Base-by-base conservation (phyloP, 2,329 filamentous ascomycete genomes). In the Rhynchosporium secalis region DNA sequence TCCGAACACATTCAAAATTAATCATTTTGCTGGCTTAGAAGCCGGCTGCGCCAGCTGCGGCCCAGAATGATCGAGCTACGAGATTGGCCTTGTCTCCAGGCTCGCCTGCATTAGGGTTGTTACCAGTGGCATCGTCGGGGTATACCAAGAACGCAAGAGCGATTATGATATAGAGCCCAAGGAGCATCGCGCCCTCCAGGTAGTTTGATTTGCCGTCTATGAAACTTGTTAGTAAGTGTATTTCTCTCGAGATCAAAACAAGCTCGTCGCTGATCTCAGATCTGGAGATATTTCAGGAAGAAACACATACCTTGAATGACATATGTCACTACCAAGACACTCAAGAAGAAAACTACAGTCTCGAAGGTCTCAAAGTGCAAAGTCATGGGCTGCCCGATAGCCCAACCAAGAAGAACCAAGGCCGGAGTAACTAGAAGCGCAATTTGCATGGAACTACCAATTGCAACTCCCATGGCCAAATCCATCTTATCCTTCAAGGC, bases 371-470 rank as follows among this genome's bases (percentile, higher is more conserved):
- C 88, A 72, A 95, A 95, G 73, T 90, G 88, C 47, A 94, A 81
- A 6, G 88, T 89, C 86, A 90, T 89, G 15, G 84, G 79, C 66
- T 85, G 78, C 59, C 82, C 82, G 68, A 89, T 86, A 63, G 86
- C 83, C 90, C 90, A 94, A 64, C 90, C 90, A 43, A 93, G 80
- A 67, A 94, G 86, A 59, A 94, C 90, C 58, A 94, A 79, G 76
- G 90, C 88, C 0, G 90, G 90, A 1, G 90, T 93, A 54, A 94
- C 90, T 49, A 92, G 86, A 51, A 94, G 80, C 28, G 90, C 90
- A 70, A 94, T 94, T 76, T 94, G 90, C 73, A 94, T 87, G 74
- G 88, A 91, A 63, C 88, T 91, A 51, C 90, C 90, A 71, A 94
- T 90, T 33, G 90, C 90, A 56, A 94, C 90, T 47, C 89, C 88